phyloP scores from a whole-genome alignment of 495 filamentous ascomycete species.

The Cudoniella acicularis region DNA sequence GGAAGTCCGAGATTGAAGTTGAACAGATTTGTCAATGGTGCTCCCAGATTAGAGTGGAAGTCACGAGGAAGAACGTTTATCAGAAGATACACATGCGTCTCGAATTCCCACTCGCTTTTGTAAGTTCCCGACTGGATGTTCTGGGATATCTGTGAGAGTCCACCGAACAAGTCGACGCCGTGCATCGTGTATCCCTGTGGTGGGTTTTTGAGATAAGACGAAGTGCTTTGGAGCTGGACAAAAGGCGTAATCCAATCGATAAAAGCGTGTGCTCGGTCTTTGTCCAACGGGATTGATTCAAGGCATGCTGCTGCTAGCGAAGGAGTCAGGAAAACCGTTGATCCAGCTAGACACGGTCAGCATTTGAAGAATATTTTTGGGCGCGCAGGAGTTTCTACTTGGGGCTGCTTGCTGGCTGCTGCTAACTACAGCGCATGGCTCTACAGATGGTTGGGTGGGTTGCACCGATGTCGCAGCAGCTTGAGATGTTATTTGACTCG shows the following conservation, averaged over 20 bases:
- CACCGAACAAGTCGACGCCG: slow-evolving; percentile 21
- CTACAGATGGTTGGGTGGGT: neutral
- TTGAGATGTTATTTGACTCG: no score
- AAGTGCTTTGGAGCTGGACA: slow-evolving; percentile 24
- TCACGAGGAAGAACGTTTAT: slow-evolving; percentile 23
- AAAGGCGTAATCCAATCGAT: slow-evolving; percentile 16
- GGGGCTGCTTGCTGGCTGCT: neutral
- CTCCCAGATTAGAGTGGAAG: neutral
- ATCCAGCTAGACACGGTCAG: neutral
- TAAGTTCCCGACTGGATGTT: slow-evolving; percentile 21
- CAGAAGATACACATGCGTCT: slow-evolving; percentile 25
- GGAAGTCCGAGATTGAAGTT: neutral
- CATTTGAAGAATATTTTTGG: neutral
- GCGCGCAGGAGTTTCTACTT: neutral
- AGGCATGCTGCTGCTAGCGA: slow-evolving; percentile 12
- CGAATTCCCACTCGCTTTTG: slow-evolving; percentile 25
- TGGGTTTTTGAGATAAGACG: slow-evolving; percentile 22
- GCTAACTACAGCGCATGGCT: neutral
- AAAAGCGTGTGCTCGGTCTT: slow-evolving; percentile 8
- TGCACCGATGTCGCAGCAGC: neutral
- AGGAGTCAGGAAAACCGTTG: neutral
- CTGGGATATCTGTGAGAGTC: slow-evolving; percentile 18
- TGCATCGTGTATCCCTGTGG: slow-evolving; percentile 17
- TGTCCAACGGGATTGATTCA: slow-evolving; percentile 20
- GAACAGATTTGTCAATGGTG: neutral